Percentiles rank a stretch among this genome's conserved stretches.
phyloP scores from a whole-genome alignment of 306 rosid species.

The Malus asiatica region DNA sequence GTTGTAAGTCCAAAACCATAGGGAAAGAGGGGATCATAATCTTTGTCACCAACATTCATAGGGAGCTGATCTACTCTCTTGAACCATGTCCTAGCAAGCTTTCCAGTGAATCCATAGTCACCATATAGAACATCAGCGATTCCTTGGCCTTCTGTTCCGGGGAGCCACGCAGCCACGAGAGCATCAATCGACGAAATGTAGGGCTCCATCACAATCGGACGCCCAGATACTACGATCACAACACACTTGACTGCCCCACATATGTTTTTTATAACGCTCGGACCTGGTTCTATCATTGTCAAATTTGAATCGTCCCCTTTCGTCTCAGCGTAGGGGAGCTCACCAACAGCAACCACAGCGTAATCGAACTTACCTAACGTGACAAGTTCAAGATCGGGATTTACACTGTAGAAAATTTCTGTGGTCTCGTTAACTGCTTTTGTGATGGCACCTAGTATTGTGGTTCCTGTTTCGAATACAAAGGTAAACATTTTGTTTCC shows the following conservation, averaged over 20 bases:
- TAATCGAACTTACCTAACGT: neutral
- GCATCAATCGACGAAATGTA: conserved; percentile 55
- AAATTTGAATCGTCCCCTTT: neutral
- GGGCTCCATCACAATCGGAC: conserved; percentile 77
- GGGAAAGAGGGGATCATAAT: conserved; percentile 9
- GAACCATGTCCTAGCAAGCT: conserved; percentile 7
- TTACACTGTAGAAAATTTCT: neutral
- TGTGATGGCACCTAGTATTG: neutral
- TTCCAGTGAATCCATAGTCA: conserved; percentile 50
- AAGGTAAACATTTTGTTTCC: too few species aligned
- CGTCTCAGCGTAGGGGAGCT: neutral
- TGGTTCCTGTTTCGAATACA: neutral
- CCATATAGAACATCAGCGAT: conserved; percentile 43
- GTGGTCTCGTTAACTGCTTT: neutral
- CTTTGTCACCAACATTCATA: conserved; percentile 9
- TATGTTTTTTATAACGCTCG: neutral
- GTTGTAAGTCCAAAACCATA: conserved; percentile 5
- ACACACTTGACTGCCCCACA: conserved; percentile 34
- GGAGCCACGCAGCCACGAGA: conserved; percentile 92
- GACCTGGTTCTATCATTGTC: neutral
- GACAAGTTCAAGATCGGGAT: neutral
- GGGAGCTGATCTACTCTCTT: conserved; percentile 8
- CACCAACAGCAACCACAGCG: neutral
- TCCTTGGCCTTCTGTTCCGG: conserved; percentile 23
- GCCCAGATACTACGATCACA: conserved; percentile 67